Base-by-base conservation (phyloP, 129 eudicot species). In the Chrysanthemum makinoi region DNA sequence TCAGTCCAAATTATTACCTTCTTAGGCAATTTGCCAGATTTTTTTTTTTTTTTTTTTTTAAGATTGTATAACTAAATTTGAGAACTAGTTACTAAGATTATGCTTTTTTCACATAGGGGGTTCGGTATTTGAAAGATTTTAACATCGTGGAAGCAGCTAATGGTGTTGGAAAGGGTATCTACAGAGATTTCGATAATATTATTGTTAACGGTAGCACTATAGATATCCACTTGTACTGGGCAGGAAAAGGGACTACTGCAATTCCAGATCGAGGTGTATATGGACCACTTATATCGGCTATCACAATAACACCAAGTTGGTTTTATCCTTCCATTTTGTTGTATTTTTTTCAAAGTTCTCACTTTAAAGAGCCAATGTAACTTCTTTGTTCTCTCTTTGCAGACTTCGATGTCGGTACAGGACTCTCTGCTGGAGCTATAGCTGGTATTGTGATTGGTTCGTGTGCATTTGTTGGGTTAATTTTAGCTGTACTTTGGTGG, bases 251-350 rank as follows among this genome's bases (percentile, higher is more conserved):
- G 75, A 91, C 98, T 14, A 89, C 83, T 4, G 85, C 94, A 17
- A 52, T 91, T 81, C 98, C 98, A 18, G 74, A 80, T 7, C 75
- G 88, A 80, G 89, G 89, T 57, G 85, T 83, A 72, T 86, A 91
- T 75, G 98, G 98, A 62, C 98, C 96, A 47, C 89, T 86, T 60
- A 75, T 91, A 80, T 88, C 96, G 22, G 96, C 91, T 33, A 88
- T 91, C 43, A 43, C 87, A 39, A 83, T 91, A 62, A 91, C 98
- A 72, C 98, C 98, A 61, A 89, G 98, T 91, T 61, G 76, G 96
- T 84, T 22, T 22, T 17, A 56, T 47, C 59, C 52, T 66, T 6
- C 46, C 39, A 59, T 10, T n/a, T 50, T 75, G 6, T 9, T 10
- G 16, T 57, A 35, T 22, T 62, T 39, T 17, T 73, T 66, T 59